Evolutionary conservation across 2,329 filamentous ascomycete genomes (phyloP).

Genomic region (Amylocarpus encephaloides): DNA sequence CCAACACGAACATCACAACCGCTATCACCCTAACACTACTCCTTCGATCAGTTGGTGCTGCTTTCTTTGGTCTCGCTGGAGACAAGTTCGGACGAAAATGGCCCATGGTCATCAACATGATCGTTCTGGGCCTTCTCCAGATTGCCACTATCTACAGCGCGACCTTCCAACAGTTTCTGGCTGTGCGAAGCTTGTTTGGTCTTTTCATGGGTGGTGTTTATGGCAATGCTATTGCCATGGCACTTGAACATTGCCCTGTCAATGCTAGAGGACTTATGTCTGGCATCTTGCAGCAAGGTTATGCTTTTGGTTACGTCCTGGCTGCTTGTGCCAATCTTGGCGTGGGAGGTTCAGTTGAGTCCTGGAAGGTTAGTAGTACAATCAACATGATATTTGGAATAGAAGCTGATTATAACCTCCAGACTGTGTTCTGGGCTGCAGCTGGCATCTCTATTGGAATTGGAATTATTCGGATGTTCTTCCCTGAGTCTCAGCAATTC

Average conservation of each 20-base stretch:
- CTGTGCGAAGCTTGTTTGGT: conserved; percentile 67
- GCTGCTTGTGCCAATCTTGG: conserved; percentile 57
- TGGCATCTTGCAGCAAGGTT: conserved; percentile 25
- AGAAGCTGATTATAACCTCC: conserved; percentile 54
- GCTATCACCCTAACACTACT: conserved; percentile 45
- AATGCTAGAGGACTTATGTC: conserved; percentile 26
- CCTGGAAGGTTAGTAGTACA: conserved; percentile 59
- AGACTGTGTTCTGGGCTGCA: conserved; percentile 33
- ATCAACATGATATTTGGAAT: too few species aligned
- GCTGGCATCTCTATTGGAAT: conserved; percentile 61
- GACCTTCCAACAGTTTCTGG: conserved; percentile 49
- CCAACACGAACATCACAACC: conserved; percentile 41
- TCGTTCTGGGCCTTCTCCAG: conserved; percentile 64
- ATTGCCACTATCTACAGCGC: conserved; percentile 35
- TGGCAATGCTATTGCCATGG: conserved; percentile 68
- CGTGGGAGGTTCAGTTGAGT: conserved; percentile 55
- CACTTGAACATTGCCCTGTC: conserved; percentile 50
- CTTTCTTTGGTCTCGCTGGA: conserved; percentile 66
- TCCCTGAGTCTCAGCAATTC: conserved; percentile 73
- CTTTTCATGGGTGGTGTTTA: conserved; percentile 73
- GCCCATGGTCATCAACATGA: conserved; percentile 77
- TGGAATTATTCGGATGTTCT: conserved; percentile 59
- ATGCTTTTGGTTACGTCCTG: conserved; percentile 25
- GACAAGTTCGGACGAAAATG: conserved; percentile 76
- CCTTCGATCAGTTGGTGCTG: conserved; percentile 67